These are phyloP conservation scores for Suillus paluster DNA, from an alignment of 768 basidiomycete genomes.

Conservation along the genomic window DNA sequence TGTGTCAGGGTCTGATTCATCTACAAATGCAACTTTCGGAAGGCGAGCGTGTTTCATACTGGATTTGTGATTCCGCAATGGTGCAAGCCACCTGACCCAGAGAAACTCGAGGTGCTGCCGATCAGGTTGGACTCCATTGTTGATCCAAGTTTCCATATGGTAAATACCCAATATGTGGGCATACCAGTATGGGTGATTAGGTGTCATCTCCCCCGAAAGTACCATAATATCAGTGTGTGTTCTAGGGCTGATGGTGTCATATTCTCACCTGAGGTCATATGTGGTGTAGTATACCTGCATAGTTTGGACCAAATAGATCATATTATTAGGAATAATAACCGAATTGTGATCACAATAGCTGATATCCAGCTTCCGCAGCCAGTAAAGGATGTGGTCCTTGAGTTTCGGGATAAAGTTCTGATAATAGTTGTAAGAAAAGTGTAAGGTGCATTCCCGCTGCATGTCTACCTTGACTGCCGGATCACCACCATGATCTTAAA, in stretches of 20 bases:
- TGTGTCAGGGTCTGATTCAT: neutral
- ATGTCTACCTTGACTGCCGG: neutral
- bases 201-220: slow-evolving; percentile 9
- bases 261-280: slow-evolving; percentile 17
- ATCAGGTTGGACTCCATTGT: neutral
- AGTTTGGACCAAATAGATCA: neutral
- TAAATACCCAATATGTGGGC: slow-evolving; percentile 18
- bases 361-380: slow-evolving; percentile 1
- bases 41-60: neutral
- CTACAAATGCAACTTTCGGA: slow-evolving; percentile 2
- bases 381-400: neutral
- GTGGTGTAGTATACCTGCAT: too few species aligned
- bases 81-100: slow-evolving; percentile 5
- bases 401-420: slow-evolving; percentile 21
- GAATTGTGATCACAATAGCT: slow-evolving; percentile 8
- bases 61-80: neutral
- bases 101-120: neutral
- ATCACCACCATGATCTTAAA: too few species aligned
- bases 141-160: slow-evolving; percentile 9
- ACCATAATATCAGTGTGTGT: slow-evolving; percentile 15
- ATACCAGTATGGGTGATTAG: too few species aligned
- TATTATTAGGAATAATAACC: neutral
- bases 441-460: too few species aligned
- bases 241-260: slow-evolving; percentile 11
- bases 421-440: neutral